phyloP scores from a whole-genome alignment of 129 eudicot genomes.

The Saposhnikovia divaricata region DNA sequence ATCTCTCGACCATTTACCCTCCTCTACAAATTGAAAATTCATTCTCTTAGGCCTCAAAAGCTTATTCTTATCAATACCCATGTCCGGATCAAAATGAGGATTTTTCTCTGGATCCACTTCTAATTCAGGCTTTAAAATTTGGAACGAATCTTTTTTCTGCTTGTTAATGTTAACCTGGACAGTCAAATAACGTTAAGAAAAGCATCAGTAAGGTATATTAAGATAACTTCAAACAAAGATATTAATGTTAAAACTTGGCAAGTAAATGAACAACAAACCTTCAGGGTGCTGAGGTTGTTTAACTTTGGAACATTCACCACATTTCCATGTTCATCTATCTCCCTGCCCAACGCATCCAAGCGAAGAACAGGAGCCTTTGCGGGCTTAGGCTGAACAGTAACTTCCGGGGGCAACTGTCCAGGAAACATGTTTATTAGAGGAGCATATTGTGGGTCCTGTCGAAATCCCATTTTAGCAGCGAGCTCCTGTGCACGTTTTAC shows the following conservation, averaged over 20 bases:
- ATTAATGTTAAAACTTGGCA: background rate
- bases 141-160: constrained; percentile 92
- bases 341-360: constrained; percentile 85
- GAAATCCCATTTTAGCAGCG: constrained; percentile 92
- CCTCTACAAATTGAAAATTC: constrained; percentile 96
- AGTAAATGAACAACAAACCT: constrained; percentile 31
- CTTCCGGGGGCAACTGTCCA: constrained; percentile 79
- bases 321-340: constrained; percentile 94
- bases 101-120: constrained; percentile 87
- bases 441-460: constrained; percentile 90
- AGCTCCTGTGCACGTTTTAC: constrained; percentile 93
- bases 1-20: constrained; percentile 97
- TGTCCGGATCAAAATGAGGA: constrained; percentile 85
- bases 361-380: constrained; percentile 92
- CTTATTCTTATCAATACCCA: constrained; percentile 80
- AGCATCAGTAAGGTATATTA: background rate
- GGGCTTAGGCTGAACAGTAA: constrained; percentile 71
- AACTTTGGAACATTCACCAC: constrained; percentile 65
- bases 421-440: constrained; percentile 91
- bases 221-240: background rate
- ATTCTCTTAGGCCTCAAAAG: constrained; percentile 81
- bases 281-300: constrained; percentile 74
- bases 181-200: background rate
- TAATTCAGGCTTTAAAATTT: constrained; percentile 82
- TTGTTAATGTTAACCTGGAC: constrained; percentile 89